Evolutionary conservation across 306 rosid species (phyloP).

Genomic region (Glycine tomentella): DNA sequence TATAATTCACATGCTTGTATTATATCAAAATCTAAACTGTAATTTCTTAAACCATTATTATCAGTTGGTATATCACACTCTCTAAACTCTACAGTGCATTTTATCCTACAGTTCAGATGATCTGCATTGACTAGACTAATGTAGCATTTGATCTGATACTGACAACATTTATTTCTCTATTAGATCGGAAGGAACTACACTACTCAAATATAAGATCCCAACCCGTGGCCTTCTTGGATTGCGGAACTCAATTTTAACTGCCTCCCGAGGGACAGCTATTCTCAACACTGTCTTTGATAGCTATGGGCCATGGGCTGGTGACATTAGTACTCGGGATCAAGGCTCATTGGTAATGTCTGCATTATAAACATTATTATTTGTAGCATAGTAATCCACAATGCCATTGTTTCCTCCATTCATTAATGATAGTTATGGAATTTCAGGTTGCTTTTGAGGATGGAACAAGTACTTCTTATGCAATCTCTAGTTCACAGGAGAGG

Average conservation of each 20-base stretch:
- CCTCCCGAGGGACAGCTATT: slow-evolving; percentile 96
- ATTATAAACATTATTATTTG: background rate
- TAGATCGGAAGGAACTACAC: slow-evolving; percentile 88
- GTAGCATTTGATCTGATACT: slow-evolving; percentile 40
- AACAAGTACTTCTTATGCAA: slow-evolving; percentile 87
- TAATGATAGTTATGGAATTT: slow-evolving; percentile 47
- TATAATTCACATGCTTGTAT: slow-evolving; percentile 20
- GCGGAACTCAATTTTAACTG: slow-evolving; percentile 95
- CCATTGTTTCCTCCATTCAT: slow-evolving; percentile 36
- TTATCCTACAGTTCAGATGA: slow-evolving; percentile 9
- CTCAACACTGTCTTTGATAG: slow-evolving; percentile 91
- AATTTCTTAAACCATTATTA: slow-evolving; percentile 5
- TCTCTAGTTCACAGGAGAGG: slow-evolving; percentile 89
- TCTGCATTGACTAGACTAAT: slow-evolving; percentile 5
- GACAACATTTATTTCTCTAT: slow-evolving; percentile 41
- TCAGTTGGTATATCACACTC: background rate
- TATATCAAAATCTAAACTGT: background rate
- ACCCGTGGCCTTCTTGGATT: slow-evolving; percentile 97
- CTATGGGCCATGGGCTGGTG: slow-evolving; percentile 97
- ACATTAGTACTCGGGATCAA: slow-evolving; percentile 88
- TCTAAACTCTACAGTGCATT: slow-evolving; percentile 2
- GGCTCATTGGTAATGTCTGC: slow-evolving; percentile 85
- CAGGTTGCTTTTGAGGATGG: slow-evolving; percentile 99
- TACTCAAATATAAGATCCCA: slow-evolving; percentile 92
- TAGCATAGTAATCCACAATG: slow-evolving; percentile 12